Percentiles rank a stretch among this genome's conserved stretches.
Conservation (phyloP, 225 moss, liverwort and hornwort genomes). For the Pseudoscleropodium purum region DNA sequence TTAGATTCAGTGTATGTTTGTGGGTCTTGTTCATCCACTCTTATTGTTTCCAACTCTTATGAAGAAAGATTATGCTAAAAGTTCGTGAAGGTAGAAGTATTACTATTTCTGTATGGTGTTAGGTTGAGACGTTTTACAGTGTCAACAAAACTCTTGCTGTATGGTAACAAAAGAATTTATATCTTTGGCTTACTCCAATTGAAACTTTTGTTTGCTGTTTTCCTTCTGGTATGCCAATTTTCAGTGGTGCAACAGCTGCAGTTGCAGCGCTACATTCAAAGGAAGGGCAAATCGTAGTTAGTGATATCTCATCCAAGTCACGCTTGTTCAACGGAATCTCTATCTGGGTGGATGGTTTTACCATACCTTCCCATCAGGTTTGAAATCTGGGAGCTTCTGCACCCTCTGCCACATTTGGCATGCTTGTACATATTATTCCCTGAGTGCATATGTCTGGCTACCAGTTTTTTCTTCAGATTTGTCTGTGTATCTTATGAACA, state of each 20-base stretch:
- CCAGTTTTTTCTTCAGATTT: background rate
- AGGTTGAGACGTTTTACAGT: background rate
- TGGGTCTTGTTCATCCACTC: background rate
- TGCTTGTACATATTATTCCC: background rate
- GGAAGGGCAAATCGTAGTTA: slow-evolving; percentile 34
- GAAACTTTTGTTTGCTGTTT: background rate
- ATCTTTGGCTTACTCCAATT: background rate
- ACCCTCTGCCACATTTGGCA: background rate
- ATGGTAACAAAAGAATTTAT: background rate
- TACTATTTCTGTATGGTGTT: background rate
- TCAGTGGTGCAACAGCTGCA: slow-evolving; percentile 44
- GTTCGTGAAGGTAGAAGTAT: background rate
- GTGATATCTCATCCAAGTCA: slow-evolving; percentile 30
- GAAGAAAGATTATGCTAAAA: background rate
- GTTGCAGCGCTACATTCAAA: slow-evolving; percentile 28
- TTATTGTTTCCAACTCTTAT: background rate
- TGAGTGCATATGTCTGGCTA: background rate
- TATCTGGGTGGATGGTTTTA: slow-evolving; percentile 97
- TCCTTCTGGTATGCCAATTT: background rate
- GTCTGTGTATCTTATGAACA: background rate
- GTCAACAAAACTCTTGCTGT: background rate
- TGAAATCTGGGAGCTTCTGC: background rate
- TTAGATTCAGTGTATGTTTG: background rate
- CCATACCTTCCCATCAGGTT: slow-evolving; percentile 96
- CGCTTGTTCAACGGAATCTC: slow-evolving; percentile 75